Conservation (phyloP, 2,329 filamentous ascomycete genomes). For the Colletotrichum neosansevieriae region DNA sequence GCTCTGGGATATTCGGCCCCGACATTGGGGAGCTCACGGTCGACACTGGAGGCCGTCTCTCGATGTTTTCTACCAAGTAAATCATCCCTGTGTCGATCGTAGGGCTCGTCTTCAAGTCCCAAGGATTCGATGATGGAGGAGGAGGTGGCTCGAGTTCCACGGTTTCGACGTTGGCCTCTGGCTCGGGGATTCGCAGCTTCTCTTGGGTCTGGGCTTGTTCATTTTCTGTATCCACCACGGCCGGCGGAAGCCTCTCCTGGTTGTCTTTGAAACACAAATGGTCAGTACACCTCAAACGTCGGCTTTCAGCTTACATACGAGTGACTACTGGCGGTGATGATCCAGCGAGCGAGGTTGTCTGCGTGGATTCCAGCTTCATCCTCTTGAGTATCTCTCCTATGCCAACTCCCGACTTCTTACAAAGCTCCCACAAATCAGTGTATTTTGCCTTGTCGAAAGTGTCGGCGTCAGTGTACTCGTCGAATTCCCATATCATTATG, state of each 20-base stretch:
- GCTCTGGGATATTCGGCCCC: conserved; percentile 23
- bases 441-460: conserved; percentile 65
- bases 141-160: conserved; percentile 39
- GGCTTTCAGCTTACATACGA: background rate
- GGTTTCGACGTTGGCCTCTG: conserved; percentile 41
- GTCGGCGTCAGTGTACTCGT: conserved; percentile 64
- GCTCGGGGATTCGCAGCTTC: background rate
- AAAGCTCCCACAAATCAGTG: conserved; percentile 59
- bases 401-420: conserved; percentile 61
- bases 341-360: background rate
- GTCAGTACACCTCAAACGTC: background rate
- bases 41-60: conserved; percentile 34
- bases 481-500: conserved; percentile 68
- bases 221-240: background rate
- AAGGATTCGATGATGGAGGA: conserved; percentile 36
- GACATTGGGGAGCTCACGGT: conserved; percentile 31
- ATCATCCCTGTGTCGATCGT: conserved; percentile 10
- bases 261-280: background rate
- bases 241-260: background rate
- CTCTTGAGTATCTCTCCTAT: conserved; percentile 65
- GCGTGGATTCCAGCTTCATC: conserved; percentile 61
- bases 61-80: background rate
- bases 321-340: conserved; percentile 16
- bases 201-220: background rate
- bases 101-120: conserved; percentile 27